phyloP scores from a whole-genome alignment of 2,329 filamentous ascomycete genomes.

The Penicillium sp. region DNA sequence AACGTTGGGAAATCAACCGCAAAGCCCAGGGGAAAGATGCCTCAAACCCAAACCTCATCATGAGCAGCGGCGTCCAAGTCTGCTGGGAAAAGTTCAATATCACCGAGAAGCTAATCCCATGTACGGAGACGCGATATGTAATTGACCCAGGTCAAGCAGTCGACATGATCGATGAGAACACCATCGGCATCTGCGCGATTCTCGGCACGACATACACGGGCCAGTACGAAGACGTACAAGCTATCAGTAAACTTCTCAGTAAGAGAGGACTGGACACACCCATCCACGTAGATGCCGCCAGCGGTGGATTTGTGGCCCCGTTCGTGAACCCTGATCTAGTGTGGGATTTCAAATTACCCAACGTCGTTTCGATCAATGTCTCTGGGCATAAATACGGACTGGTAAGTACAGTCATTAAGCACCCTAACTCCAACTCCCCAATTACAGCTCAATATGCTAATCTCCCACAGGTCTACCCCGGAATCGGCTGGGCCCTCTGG shows the following conservation, averaged over 20 bases:
- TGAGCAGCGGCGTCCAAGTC: conserved; percentile 71
- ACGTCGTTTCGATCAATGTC: conserved; percentile 59
- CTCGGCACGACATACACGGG: conserved; percentile 71
- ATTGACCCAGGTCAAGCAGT: conserved; percentile 63
- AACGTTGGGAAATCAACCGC: conserved; percentile 67
- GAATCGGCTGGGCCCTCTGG: conserved; percentile 94
- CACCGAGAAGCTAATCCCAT: conserved; percentile 46
- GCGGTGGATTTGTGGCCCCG: conserved; percentile 44
- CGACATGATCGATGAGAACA: conserved; percentile 70
- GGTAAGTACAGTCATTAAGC: conserved; percentile 25
- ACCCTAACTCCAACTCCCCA: background rate
- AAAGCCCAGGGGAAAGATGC: conserved; percentile 60
- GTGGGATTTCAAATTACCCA: conserved; percentile 29
- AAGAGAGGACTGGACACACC: conserved; percentile 45
- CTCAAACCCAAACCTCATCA: conserved; percentile 67
- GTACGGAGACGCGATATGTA: conserved; percentile 61
- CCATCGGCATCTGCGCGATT: conserved; percentile 72
- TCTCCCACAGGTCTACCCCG: conserved; percentile 64
- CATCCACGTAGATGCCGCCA: conserved; percentile 52
- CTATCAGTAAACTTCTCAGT: conserved; percentile 64
- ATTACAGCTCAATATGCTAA: background rate
- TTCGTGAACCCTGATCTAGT: conserved; percentile 37
- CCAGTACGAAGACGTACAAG: conserved; percentile 69
- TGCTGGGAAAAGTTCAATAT: conserved; percentile 73
- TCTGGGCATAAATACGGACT: conserved; percentile 51